Base-by-base conservation (phyloP, 345 rosid genomes). In the Barbarea vulgaris region DNA sequence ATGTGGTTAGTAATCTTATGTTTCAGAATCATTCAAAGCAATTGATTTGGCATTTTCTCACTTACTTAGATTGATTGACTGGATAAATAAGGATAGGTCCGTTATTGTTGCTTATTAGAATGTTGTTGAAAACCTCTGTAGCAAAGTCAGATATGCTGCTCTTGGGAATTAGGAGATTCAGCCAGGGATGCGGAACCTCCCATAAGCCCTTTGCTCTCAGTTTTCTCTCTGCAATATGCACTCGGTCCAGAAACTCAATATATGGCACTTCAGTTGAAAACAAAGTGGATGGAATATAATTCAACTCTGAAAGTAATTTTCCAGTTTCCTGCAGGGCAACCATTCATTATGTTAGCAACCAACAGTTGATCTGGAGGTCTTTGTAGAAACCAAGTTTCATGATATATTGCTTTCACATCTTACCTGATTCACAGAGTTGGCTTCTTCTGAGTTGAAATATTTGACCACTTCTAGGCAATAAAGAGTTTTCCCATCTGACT, bases 181-280 rank as follows among this genome's bases (percentile, higher is more conserved):
- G 66, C 99, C 99, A 96, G 56, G 99, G 99, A 83, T 96, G 98
- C 62, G 94, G 94, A 79, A 93, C 86, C 12, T 96, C 99, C 99
- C 99, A 87, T 71, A 91, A 68, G 36, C 93, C 98, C 58, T 90
- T 82, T 74, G 78, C 85, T 73, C 86, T 80, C 57, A 96, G 94
- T 74, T 87, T 89, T 53, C 78, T 73, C 83, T 86, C 96, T 0
- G 89, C 83, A 9, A 72, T 44, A 39, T 96, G 97, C 70, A 96
- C 98, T 33, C 99, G 85, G 53, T 96, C 89, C n/a, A 96, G 85
- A 78, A 96, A 96, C 52, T 90, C 88, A 2, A 83, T 76, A 42
- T 90, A 88, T 55, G 97, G 57, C 72, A 96, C 97, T 77, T 89
- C 85, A 7, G 94, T 75, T 74, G 75, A 51, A 79, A 90, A 85